A percentile compares a stretch with the other conserved stretches of the same genome.
Conservation (phyloP, 1,284 basidiomycete species). For the Papiliotrema flavescens region DNA sequence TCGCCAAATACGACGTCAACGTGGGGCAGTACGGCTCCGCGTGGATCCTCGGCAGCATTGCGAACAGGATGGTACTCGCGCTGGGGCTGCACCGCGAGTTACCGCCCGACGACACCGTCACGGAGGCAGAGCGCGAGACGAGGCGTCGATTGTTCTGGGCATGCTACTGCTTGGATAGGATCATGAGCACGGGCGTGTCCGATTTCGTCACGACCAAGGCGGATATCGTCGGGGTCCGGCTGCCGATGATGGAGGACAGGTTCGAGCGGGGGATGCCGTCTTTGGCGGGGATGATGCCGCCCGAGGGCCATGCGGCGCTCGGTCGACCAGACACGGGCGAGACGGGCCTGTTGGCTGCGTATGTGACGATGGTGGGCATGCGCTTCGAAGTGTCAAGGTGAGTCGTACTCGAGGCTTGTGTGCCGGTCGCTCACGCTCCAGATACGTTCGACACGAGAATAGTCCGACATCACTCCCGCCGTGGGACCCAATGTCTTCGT, state of each 20-base stretch:
- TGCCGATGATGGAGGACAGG: constrained; percentile 1
- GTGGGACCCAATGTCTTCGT: background rate
- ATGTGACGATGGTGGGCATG: too few relatives aligned
- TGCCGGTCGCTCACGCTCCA: too few relatives aligned
- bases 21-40: constrained; percentile 13
- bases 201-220: constrained; percentile 5
- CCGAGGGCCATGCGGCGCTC: too few relatives aligned
- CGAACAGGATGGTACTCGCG: constrained; percentile 14
- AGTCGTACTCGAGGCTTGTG: too few relatives aligned
- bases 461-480: too few relatives aligned
- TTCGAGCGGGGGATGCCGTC: constrained; percentile 1
- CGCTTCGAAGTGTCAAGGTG: too few relatives aligned
- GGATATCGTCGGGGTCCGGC: background rate
- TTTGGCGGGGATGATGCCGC: too few relatives aligned
- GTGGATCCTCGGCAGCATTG: constrained; percentile 12
- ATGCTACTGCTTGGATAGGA: constrained; percentile 23
- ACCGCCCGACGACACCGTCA: background rate
- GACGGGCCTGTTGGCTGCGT: too few relatives aligned
- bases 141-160: constrained; percentile 19
- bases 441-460: too few relatives aligned
- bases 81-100: constrained; percentile 15
- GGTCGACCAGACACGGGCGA: too few relatives aligned
- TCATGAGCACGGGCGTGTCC: constrained; percentile 20
- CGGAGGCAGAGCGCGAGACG: constrained; percentile 11
- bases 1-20: constrained; percentile 24